Conservation (phyloP, 176 grass and related monocot species). For the Zoysia pacifica region DNA sequence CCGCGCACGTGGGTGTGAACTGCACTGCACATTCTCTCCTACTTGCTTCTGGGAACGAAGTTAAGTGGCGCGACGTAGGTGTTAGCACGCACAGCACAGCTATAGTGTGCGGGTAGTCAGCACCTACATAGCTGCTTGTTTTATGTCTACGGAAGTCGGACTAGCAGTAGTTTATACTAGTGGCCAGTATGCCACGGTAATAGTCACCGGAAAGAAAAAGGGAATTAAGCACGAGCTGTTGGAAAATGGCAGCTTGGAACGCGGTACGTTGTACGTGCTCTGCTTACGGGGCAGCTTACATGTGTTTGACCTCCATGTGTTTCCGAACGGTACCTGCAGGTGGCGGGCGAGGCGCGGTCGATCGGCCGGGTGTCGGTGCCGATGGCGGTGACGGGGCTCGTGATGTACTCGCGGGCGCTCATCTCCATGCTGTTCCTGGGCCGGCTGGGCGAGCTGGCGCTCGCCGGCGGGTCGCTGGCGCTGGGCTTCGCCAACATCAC, state of each 20-base stretch:
- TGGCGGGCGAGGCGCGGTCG: constrained; percentile 66
- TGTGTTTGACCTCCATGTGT: background rate
- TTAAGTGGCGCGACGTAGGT: constrained; percentile 4
- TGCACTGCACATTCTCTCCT: background rate
- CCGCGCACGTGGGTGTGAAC: background rate
- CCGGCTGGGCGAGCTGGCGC: constrained; percentile 67
- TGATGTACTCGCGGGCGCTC: constrained; percentile 87
- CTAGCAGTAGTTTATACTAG: background rate
- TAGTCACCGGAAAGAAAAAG: background rate
- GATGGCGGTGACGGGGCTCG: constrained; percentile 74
- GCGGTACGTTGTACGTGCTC: too few relatives aligned
- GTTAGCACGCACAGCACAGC: background rate
- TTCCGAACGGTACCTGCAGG: constrained; percentile 43
- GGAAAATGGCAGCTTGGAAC: too few relatives aligned
- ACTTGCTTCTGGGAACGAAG: background rate
- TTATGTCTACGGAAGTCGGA: background rate
- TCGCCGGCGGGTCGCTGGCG: constrained; percentile 81
- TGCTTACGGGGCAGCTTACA: background rate
- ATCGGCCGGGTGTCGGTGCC: constrained; percentile 83
- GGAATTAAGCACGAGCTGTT: background rate
- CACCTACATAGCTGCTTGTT: constrained; percentile 5
- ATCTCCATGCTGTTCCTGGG: constrained; percentile 98
- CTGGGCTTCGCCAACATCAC: constrained; percentile 97
- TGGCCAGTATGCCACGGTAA: background rate
- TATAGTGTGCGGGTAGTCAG: constrained; percentile 24